Percentiles rank a stretch among this genome's conserved stretches.
Conservation (phyloP, 2,329 filamentous ascomycete genomes). For the Rhynchosporium graminicola region DNA sequence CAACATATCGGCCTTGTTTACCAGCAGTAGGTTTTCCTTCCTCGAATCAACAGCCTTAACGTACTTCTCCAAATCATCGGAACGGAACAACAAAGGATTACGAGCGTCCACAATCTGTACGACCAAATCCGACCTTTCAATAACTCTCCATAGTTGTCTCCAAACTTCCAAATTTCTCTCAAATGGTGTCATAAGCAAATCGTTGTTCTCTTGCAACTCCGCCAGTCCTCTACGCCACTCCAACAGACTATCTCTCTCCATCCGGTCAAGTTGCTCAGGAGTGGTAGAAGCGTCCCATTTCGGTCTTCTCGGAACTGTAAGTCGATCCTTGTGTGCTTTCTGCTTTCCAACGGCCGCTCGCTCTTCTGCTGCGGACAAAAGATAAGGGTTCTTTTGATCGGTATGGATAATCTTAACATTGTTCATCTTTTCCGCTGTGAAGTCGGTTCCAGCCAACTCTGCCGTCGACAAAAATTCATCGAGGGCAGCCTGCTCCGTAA, state of each 20-base stretch:
- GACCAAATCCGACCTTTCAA: slow-evolving; percentile 91
- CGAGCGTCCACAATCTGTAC: slow-evolving; percentile 98
- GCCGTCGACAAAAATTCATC: slow-evolving; percentile 97
- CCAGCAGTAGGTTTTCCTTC: slow-evolving; percentile 88
- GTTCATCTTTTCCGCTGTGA: slow-evolving; percentile 98
- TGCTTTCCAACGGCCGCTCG: slow-evolving; percentile 77
- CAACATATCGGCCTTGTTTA: slow-evolving; percentile 99
- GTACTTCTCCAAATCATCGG: slow-evolving; percentile 88
- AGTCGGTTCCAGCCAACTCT: slow-evolving; percentile 96
- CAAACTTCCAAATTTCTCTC: slow-evolving; percentile 97
- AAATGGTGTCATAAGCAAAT: slow-evolving; percentile 95
- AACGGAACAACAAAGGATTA: slow-evolving; percentile 91
- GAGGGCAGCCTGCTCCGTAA: slow-evolving; percentile 93
- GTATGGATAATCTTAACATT: slow-evolving; percentile 98
- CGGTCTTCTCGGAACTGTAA: slow-evolving; percentile 89
- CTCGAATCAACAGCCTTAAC: slow-evolving; percentile 87
- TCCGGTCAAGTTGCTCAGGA: slow-evolving; percentile 73
- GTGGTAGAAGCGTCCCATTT: slow-evolving; percentile 87
- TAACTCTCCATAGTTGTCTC: slow-evolving; percentile 97
- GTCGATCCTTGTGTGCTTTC: slow-evolving; percentile 70
- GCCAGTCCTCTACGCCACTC: slow-evolving; percentile 89
- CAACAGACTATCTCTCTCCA: slow-evolving; percentile 79
- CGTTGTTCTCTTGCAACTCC: slow-evolving; percentile 89
- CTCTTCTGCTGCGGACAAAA: slow-evolving; percentile 85
- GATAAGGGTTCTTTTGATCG: slow-evolving; percentile 92